Evolutionary conservation across 192 early-diverging fungal species (phyloP).

Genomic region (Haplosporangium gracile): DNA sequence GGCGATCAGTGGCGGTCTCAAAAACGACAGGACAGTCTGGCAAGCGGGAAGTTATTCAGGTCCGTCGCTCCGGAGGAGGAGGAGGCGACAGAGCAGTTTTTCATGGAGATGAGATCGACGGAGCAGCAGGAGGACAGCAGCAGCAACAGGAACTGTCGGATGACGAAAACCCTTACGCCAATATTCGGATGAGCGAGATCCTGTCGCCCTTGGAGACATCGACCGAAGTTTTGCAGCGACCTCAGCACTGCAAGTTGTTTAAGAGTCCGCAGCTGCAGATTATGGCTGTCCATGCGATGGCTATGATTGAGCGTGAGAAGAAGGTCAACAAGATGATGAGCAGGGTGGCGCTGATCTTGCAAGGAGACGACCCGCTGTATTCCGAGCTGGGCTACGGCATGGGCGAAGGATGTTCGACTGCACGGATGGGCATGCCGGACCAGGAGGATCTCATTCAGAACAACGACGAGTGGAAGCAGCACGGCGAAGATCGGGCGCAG

Average conservation of each 20-base stretch:
- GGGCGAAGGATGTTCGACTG: constrained; percentile 43
- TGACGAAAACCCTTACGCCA: constrained; percentile 74
- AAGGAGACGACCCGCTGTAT: constrained; percentile 73
- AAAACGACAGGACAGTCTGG: constrained; percentile 17
- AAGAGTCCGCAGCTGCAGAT: constrained; percentile 66
- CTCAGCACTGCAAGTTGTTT: constrained; percentile 66
- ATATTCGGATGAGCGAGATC: constrained; percentile 72
- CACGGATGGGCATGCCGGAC: constrained; percentile 42
- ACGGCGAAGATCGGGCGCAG: constrained; percentile 40
- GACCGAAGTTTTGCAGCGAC: constrained; percentile 63
- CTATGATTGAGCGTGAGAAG: constrained; percentile 75
- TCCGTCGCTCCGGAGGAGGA: not conserved
- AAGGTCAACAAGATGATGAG: constrained; percentile 69
- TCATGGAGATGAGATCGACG: constrained; percentile 58
- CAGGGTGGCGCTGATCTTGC: constrained; percentile 65
- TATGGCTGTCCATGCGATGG: constrained; percentile 68
- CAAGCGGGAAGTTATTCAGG: constrained; percentile 26
- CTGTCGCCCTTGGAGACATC: constrained; percentile 67
- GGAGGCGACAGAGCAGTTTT: not conserved
- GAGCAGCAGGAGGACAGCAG: constrained; percentile 15
- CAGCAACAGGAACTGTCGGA: constrained; percentile 54
- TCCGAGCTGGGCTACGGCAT: constrained; percentile 68
- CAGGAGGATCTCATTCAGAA: constrained; percentile 30
- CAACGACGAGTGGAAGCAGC: constrained; percentile 50
- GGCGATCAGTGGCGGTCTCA: constrained; percentile 31